These are phyloP conservation scores for Colletotrichum gigasporum DNA, from an alignment of 2,329 filamentous ascomycete genomes.

Conservation along the genomic window DNA sequence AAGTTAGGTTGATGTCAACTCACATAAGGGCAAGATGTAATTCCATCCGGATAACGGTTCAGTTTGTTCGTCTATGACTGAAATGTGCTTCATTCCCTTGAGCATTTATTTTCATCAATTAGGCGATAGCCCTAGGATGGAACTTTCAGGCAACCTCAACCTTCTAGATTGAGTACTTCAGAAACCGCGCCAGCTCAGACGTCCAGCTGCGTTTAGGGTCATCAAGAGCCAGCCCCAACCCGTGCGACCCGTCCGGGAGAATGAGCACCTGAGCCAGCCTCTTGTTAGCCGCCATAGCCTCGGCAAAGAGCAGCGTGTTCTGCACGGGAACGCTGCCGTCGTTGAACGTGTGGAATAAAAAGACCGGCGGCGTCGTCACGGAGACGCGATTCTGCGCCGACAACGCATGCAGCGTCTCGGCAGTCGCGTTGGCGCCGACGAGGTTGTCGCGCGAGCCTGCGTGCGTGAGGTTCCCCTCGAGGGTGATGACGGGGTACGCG, in stretches of 20 bases:
- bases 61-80: too few relatives aligned
- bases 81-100: too few relatives aligned
- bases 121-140: too few relatives aligned
- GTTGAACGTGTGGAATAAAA: constrained; percentile 45
- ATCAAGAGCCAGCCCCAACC: constrained; percentile 37
- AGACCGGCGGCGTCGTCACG: constrained; percentile 41
- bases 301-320: constrained; percentile 39
- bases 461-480: constrained; percentile 32
- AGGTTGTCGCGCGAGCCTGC: constrained; percentile 34
- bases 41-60: too few relatives aligned
- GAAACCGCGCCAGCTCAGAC: constrained; percentile 39
- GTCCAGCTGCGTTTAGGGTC: constrained; percentile 38
- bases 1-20: too few relatives aligned
- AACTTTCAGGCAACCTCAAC: too few relatives aligned
- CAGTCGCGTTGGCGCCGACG: constrained; percentile 31
- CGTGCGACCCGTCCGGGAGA: constrained; percentile 40
- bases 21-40: too few relatives aligned
- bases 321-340: constrained; percentile 38
- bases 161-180: constrained; percentile 34
- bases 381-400: constrained; percentile 39
- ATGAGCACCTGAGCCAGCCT: constrained; percentile 38
- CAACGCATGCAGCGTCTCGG: constrained; percentile 31
- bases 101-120: too few relatives aligned
- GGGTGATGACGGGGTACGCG: constrained; percentile 35
- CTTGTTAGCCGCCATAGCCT: constrained; percentile 35